Percentiles rank a stretch among this genome's conserved stretches.
phyloP scores from a whole-genome alignment of 768 basidiomycete species.

The Hypholoma sublateritium region DNA sequence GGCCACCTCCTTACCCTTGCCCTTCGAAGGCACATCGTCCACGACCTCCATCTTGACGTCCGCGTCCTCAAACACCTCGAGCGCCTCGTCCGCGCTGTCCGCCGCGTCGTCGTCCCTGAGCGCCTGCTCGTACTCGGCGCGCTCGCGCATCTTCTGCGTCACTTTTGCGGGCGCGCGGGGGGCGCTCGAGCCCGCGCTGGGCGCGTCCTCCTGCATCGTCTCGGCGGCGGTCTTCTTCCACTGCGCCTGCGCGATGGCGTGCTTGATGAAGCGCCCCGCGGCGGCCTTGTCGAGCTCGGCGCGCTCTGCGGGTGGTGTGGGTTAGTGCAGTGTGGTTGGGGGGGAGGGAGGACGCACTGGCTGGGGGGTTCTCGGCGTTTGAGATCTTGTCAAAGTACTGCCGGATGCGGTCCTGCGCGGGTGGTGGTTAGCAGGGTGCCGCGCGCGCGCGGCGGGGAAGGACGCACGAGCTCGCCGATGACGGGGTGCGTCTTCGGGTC shows the following conservation, averaged over 20 bases:
- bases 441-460: neutral
- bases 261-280: conserved; percentile 80
- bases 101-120: conserved; percentile 51
- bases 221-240: conserved; percentile 33
- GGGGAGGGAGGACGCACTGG: conserved; percentile 39
- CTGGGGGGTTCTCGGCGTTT: conserved; percentile 65
- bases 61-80: conserved; percentile 39
- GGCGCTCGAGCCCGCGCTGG: conserved; percentile 4
- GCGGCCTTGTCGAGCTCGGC: conserved; percentile 74
- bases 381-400: conserved; percentile 85
- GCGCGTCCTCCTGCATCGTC: conserved; percentile 21
- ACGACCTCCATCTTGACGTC: conserved; percentile 9
- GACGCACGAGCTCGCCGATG: conserved; percentile 63
- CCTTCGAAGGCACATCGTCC: conserved; percentile 22
- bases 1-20: conserved; percentile 21
- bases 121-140: conserved; percentile 61
- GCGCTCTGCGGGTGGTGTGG: conserved; percentile 29
- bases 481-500: conserved; percentile 81
- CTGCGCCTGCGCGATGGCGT: conserved; percentile 71
- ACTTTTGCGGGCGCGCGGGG: conserved; percentile 49
- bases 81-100: conserved; percentile 36
- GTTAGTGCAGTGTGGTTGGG: conserved; percentile 2
- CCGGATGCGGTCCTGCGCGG: conserved; percentile 64
- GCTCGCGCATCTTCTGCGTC: conserved; percentile 73
- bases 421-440: neutral